phyloP scores from a whole-genome alignment of 257 asterid species.

The Datura wrightii region DNA sequence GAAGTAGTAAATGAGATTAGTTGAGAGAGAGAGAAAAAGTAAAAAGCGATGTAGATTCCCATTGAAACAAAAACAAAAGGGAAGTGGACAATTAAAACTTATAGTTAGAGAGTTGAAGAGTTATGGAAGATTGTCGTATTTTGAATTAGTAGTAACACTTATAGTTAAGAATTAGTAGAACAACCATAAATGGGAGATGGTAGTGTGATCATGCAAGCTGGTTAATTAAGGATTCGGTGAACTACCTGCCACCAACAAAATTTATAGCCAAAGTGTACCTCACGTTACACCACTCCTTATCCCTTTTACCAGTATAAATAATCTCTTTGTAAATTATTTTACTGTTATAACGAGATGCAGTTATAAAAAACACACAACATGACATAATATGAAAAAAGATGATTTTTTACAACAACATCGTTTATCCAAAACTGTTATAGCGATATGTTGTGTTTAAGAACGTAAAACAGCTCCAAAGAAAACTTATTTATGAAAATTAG shows the following conservation, averaged over 20 bases:
- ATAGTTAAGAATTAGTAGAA: conserved; percentile 27
- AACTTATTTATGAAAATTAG: too few relatives aligned
- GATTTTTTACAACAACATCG: too few relatives aligned
- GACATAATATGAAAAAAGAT: too few relatives aligned
- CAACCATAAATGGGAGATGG: conserved; percentile 62
- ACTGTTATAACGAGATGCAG: too few relatives aligned
- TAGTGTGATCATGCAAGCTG: conserved; percentile 48
- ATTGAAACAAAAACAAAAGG: conserved; percentile 3
- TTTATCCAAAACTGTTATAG: too few relatives aligned
- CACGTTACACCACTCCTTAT: conserved; percentile 47
- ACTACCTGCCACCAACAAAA: conserved; percentile 72
- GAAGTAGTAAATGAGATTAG: conserved; percentile 71
- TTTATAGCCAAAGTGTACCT: conserved; percentile 43
- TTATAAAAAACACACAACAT: too few relatives aligned
- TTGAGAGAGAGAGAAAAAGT: conserved; percentile 50
- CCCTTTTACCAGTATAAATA: too few relatives aligned
- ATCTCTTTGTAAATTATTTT: too few relatives aligned
- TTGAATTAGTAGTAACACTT: not conserved
- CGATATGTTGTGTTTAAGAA: too few relatives aligned
- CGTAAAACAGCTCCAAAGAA: too few relatives aligned
- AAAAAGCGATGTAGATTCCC: conserved; percentile 20
- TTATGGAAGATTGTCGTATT: too few relatives aligned
- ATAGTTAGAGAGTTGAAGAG: not conserved
- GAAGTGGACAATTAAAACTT: conserved; percentile 7
- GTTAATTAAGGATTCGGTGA: conserved; percentile 83